phyloP scores from a whole-genome alignment of 2,329 filamentous ascomycete genomes.

The Helminthosporium solani region DNA sequence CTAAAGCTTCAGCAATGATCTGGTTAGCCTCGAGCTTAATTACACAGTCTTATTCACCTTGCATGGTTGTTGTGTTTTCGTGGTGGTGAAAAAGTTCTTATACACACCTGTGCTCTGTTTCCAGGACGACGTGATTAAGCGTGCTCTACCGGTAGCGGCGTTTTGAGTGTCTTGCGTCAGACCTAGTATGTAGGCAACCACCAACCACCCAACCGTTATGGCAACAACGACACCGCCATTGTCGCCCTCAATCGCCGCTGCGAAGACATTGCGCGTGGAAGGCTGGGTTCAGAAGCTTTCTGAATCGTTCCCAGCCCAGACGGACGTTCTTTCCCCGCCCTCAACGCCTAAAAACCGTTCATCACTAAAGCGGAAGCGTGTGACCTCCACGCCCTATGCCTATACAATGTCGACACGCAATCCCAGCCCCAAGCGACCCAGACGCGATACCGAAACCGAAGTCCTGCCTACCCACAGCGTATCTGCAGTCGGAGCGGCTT shows the following conservation, averaged over 20 bases:
- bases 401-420: conserved; percentile 11
- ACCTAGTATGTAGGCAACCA: conserved; percentile 5
- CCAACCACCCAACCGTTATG: conserved; percentile 14
- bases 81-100: conserved; percentile 2
- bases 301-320: conserved; percentile 5
- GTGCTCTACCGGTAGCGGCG: not conserved
- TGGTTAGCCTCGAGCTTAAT: not conserved
- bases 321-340: conserved; percentile 14
- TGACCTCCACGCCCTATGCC: conserved; percentile 4
- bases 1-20: conserved; percentile 1
- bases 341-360: conserved; percentile 12
- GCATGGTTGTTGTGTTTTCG: conserved; percentile 1
- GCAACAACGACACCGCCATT: conserved; percentile 12
- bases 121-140: not conserved
- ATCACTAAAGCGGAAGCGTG: conserved; percentile 4
- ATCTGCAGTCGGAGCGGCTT: conserved; percentile 12
- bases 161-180: conserved; percentile 3
- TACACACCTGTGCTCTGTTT: not conserved
- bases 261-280: conserved; percentile 14
- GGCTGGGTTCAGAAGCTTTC: conserved; percentile 16
- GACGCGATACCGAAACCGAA: conserved; percentile 12
- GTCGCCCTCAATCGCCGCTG: conserved; percentile 16
- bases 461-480: conserved; percentile 12
- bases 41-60: not conserved
- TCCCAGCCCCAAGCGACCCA: conserved; percentile 12